These are phyloP conservation scores for Ceratobasidium sp. DNA, from an alignment of 1,284 basidiomycete genomes.

Conservation along the genomic window DNA sequence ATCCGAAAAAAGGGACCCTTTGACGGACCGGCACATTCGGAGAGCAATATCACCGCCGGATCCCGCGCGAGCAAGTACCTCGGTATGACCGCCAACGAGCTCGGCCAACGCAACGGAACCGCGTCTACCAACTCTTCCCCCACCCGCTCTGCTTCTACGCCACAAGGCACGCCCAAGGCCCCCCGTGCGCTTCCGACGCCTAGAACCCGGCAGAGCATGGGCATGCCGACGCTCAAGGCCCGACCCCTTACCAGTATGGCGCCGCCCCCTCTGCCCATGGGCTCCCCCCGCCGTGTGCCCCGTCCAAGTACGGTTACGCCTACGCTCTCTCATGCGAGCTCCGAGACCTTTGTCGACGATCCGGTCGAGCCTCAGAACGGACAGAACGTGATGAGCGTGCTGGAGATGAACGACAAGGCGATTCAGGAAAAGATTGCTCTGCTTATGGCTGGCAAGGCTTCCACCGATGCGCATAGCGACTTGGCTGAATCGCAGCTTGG, in stretches of 20 bases:
- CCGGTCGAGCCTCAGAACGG: constrained; percentile 46
- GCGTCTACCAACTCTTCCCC: constrained; percentile 57
- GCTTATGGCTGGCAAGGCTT: constrained; percentile 58
- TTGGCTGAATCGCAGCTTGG: not conserved
- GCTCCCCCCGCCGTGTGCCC: constrained; percentile 46
- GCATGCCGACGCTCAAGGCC: constrained; percentile 65
- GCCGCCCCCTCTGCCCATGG: constrained; percentile 72
- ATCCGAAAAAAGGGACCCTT: constrained; percentile 47
- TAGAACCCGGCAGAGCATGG: constrained; percentile 60
- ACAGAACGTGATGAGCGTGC: constrained; percentile 52
- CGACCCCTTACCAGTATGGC: constrained; percentile 79
- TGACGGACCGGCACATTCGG: constrained; percentile 53
- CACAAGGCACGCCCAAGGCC: constrained; percentile 54
- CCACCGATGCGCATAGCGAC: constrained; percentile 52
- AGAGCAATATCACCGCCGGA: constrained; percentile 76
- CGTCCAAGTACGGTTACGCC: constrained; percentile 51
- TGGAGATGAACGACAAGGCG: constrained; percentile 61
- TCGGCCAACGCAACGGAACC: constrained; percentile 55
- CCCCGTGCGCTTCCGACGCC: constrained; percentile 53
- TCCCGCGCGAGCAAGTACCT: constrained; percentile 86
- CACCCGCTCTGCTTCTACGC: constrained; percentile 58
- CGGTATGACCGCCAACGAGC: constrained; percentile 84
- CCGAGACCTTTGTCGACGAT: constrained; percentile 47
- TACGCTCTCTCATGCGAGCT: constrained; percentile 50
- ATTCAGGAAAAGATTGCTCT: constrained; percentile 68